Conservation (phyloP, 495 filamentous ascomycete genomes). For the Ramalina peruviana region DNA sequence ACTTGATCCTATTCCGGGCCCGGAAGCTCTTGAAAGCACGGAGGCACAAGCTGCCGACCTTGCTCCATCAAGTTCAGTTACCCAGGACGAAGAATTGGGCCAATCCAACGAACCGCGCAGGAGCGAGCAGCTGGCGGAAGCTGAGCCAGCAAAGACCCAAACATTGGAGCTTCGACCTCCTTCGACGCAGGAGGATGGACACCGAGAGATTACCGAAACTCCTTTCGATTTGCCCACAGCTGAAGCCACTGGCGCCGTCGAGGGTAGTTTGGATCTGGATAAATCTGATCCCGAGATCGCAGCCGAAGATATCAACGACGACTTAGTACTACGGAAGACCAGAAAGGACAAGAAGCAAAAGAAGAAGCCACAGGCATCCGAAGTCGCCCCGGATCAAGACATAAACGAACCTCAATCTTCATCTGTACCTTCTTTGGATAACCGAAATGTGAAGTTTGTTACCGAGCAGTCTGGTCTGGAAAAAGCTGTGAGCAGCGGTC, state of each 20-base stretch:
- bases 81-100: too few relatives aligned
- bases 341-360: constrained; percentile 33
- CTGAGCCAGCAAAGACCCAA: not conserved
- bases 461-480: too few relatives aligned
- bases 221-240: too few relatives aligned
- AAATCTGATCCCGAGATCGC: not conserved
- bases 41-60: too few relatives aligned
- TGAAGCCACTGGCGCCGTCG: too few relatives aligned
- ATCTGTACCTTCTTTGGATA: too few relatives aligned
- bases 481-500: too few relatives aligned
- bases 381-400: constrained; percentile 13
- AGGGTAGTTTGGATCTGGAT: too few relatives aligned
- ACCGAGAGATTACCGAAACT: not conserved
- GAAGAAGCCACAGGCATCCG: constrained; percentile 26
- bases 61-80: too few relatives aligned
- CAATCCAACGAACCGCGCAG: too few relatives aligned
- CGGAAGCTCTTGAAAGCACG: not conserved
- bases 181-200: not conserved
- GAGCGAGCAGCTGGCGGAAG: not conserved
- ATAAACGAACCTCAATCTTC: too few relatives aligned
- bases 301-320: constrained; percentile 16
- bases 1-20: not conserved
- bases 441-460: too few relatives aligned
- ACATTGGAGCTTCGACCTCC: not conserved
- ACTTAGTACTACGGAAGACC: constrained; percentile 23